Evolutionary conservation across 768 basidiomycete genomes (phyloP).

Genomic region (Suillus decipiens): DNA sequence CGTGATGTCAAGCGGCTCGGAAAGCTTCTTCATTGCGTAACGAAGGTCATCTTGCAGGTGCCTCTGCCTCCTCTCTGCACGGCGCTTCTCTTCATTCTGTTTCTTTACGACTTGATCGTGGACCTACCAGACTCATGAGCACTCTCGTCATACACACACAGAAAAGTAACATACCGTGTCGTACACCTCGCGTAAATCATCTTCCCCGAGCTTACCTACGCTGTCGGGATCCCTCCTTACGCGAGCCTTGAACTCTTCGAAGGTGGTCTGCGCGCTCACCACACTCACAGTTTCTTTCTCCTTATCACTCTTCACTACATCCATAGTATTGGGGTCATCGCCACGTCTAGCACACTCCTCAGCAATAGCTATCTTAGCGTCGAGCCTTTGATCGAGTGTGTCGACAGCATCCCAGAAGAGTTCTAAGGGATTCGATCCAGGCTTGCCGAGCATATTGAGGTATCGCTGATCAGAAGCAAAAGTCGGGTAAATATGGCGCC

Average conservation of each 20-base stretch:
- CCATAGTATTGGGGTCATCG: conserved; percentile 42
- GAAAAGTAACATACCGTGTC: conserved; percentile 51
- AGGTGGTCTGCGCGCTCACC: conserved; percentile 58
- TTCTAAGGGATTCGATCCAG: conserved; percentile 93
- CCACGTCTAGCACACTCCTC: conserved; percentile 57
- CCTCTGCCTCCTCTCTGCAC: conserved; percentile 79
- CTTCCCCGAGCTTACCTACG: conserved; percentile 45
- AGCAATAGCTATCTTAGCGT: conserved; percentile 71
- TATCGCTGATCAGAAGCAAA: conserved; percentile 85
- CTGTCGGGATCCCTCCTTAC: conserved; percentile 60
- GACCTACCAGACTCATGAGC: conserved; percentile 47
- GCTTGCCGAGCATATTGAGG: conserved; percentile 83
- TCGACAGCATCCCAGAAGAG: conserved; percentile 96
- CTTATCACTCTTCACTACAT: conserved; percentile 22
- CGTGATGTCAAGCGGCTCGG: conserved; percentile 77
- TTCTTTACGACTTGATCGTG: conserved; percentile 70
- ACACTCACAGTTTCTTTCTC: conserved; percentile 38
- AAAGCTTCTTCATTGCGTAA: conserved; percentile 89
- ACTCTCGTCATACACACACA: background rate
- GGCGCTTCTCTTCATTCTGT: conserved; percentile 84
- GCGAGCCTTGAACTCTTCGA: conserved; percentile 61
- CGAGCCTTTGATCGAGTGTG: conserved; percentile 80
- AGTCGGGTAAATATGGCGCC: conserved; percentile 84
- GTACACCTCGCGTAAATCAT: conserved; percentile 61
- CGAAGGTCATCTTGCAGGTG: conserved; percentile 94